These are phyloP conservation scores for Eimeria falciformis DNA, from an alignment of 169 alveolate genomes.

Conservation along the genomic window DNA sequence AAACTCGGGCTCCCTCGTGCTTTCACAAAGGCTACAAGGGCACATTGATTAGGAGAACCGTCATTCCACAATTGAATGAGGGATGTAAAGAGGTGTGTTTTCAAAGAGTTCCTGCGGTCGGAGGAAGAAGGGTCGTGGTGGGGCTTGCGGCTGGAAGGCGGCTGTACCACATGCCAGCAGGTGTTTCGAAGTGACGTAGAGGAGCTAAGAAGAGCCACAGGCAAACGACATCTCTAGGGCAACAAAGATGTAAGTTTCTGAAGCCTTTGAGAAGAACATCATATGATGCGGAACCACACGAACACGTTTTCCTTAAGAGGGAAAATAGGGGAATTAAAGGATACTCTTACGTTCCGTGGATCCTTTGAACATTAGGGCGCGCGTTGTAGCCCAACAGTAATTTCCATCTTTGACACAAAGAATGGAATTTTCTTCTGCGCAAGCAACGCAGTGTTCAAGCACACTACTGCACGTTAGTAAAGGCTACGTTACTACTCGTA, in stretches of 20 bases:
- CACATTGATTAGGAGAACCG: too few species aligned
- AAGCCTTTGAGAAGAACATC: too few species aligned
- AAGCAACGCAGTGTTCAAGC: neutral
- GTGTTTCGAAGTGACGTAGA: neutral
- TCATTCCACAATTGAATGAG: too few species aligned
- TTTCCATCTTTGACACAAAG: neutral
- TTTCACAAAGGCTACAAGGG: too few species aligned
- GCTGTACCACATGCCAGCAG: constrained; percentile 8
- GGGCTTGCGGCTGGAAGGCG: constrained; percentile 31
- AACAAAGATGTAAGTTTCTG: too few species aligned
- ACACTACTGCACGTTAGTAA: neutral
- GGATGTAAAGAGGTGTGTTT: too few species aligned
- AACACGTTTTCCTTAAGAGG: neutral
- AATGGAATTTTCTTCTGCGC: neutral
- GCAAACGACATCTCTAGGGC: neutral
- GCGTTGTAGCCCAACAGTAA: neutral
- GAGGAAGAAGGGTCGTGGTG: neutral
- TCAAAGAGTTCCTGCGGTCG: too few species aligned
- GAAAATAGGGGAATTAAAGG: neutral
- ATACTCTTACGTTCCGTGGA: neutral
- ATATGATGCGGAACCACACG: neutral
- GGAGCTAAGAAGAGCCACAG: constrained; percentile 1
- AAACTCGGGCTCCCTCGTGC: too few species aligned
- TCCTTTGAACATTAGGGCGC: constrained; percentile 13
- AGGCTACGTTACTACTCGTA: too few species aligned